Evolutionary conservation across 179 eudicot species (phyloP).

Genomic region (Vitellaria paradoxa): DNA sequence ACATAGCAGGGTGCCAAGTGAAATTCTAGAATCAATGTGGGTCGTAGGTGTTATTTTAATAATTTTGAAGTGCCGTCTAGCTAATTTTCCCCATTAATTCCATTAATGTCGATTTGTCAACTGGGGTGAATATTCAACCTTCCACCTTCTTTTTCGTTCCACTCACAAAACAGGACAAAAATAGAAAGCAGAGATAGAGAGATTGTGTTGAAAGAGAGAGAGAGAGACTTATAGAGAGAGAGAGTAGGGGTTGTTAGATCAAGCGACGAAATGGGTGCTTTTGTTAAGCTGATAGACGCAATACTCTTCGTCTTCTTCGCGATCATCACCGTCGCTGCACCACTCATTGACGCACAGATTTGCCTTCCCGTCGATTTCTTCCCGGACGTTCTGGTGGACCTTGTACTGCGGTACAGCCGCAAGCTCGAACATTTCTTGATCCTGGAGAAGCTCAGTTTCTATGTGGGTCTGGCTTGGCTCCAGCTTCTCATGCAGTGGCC

Average conservation of each 20-base stretch:
- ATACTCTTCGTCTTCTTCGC: constrained; percentile 49
- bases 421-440: constrained; percentile 58
- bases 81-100: not conserved
- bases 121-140: not conserved
- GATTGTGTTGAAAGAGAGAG: not conserved
- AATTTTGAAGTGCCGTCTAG: not conserved
- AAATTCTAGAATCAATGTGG: not conserved
- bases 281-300: constrained; percentile 38
- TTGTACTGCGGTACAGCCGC: constrained; percentile 38
- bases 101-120: not conserved
- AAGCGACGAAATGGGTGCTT: constrained; percentile 39
- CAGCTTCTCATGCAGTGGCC: constrained; percentile 62
- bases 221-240: not conserved
- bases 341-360: constrained; percentile 56
- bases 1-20: not conserved
- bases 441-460: constrained; percentile 63
- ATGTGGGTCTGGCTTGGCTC: constrained; percentile 64
- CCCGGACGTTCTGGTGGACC: constrained; percentile 49
- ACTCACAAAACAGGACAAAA: not conserved
- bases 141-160: constrained; percentile 12
- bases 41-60: not conserved
- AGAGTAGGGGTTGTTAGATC: not conserved
- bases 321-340: constrained; percentile 36
- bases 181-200: not conserved
- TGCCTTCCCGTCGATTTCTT: constrained; percentile 41